phyloP scores from a whole-genome alignment of 2,329 filamentous ascomycete genomes.

The Sporothrix variecibatus region DNA sequence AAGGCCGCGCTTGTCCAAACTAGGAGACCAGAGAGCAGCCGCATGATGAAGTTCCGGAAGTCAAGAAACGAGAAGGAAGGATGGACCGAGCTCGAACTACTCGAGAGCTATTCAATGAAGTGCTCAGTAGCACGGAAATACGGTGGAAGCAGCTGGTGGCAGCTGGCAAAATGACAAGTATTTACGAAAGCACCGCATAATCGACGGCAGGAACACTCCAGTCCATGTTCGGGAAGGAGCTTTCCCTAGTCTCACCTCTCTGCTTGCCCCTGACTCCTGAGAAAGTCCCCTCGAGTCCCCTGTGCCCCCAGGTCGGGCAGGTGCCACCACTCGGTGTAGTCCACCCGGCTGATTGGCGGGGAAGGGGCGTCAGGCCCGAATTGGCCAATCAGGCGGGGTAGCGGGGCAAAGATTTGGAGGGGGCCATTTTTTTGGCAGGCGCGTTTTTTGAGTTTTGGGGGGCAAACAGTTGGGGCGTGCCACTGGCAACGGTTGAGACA shows the following conservation, averaged over 20 bases:
- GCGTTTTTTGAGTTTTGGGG: not conserved
- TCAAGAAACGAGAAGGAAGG: not conserved
- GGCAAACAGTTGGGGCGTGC: not conserved
- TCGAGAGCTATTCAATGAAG: not conserved
- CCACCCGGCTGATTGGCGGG: conserved; percentile 24
- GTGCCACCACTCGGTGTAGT: not conserved
- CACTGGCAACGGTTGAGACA: not conserved
- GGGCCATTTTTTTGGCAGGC: not conserved
- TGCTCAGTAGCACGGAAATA: not conserved
- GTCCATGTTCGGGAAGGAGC: conserved; percentile 15
- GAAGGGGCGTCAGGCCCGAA: conserved; percentile 2
- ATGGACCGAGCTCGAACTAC: not conserved
- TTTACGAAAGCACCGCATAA: not conserved
- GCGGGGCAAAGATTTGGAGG: not conserved
- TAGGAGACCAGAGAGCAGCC: conserved; percentile 3
- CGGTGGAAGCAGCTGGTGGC: conserved; percentile 5
- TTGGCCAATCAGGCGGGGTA: conserved; percentile 19
- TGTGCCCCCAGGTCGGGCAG: not conserved
- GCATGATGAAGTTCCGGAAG: conserved; percentile 8
- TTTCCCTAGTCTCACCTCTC: not conserved
- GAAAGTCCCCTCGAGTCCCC: not conserved
- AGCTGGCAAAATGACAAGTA: not conserved
- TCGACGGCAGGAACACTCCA: not conserved
- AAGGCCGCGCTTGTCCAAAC: conserved; percentile 7
- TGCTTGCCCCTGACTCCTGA: no score